Base-by-base conservation (phyloP, 2,329 filamentous ascomycete species). In the Arachnopeziza araneosa region DNA sequence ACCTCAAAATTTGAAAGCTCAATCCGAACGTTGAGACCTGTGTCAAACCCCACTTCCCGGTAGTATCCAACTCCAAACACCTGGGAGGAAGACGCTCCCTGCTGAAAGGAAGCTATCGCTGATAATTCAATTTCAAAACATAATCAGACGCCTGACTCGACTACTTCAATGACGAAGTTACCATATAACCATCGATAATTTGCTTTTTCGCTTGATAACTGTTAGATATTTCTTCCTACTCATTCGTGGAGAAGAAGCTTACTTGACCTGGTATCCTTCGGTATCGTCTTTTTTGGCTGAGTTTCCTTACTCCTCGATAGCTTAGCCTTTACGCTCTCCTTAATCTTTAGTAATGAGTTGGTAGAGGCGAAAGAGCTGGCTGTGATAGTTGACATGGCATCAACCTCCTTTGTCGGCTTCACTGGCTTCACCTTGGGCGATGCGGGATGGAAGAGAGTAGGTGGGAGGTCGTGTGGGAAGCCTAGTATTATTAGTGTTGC, bases 301-400 rank as follows among this genome's bases (percentile, higher is more conserved):
- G 36, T 12, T 44, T 44, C 36, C 36, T n/a, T 44, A 4, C 2
- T 14, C 36, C 17, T 44, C 17, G 58, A 53, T 12, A 68, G 54
- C 56, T 67, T 67, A 51, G 55, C 59, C 61, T 67, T 65, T n/a
- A 60, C 59, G 12, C 52, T 60, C 21, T 59, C 52, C 49, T 69
- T 68, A 19, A 44, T 4, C 36, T 44, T 44, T 12, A 71, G 50
- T 2, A 71, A 60, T 9, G 61, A 63, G 30, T 69, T 57, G 4
- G 63, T 71, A 2, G 66, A 69, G 3, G 63, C 57, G 60, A 68
- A 67, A 50, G 66, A 69, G 10, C 65, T 66, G 24, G 66, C 65
- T 57, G 66, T 71, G 21, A 54, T 55, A 9, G 69, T 61, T 12
- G 70, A 71, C 1, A 61, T 60, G 3, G 62, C 52, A 44, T 57